phyloP scores from a whole-genome alignment of 768 basidiomycete genomes.

The Naganishia randhawae region DNA sequence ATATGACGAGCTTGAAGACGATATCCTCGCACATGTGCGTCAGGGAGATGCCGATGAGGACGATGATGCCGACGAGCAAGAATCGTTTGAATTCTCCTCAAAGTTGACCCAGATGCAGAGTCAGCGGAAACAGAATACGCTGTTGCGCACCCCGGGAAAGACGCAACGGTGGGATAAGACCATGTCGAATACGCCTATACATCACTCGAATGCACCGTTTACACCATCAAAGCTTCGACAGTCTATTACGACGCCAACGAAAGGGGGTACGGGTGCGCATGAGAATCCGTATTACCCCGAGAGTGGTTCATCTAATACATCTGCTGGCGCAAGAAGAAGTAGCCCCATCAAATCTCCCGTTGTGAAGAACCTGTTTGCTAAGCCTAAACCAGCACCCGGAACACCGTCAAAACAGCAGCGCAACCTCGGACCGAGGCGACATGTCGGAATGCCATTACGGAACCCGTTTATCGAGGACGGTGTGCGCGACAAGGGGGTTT shows the following conservation, averaged over 20 bases:
- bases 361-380: slow-evolving; percentile 12
- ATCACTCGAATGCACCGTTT: slow-evolving; percentile 9
- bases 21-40: slow-evolving; percentile 18
- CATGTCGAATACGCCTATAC: slow-evolving; percentile 6
- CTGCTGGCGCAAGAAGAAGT: not conserved
- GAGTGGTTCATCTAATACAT: slow-evolving; percentile 1
- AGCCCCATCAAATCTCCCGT: slow-evolving; percentile 17
- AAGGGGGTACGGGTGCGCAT: not conserved
- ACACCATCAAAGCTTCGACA: not conserved
- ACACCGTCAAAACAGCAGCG: not conserved
- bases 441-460: not conserved
- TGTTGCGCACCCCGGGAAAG: slow-evolving; percentile 18
- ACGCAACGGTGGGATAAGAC: slow-evolving; percentile 19
- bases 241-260: not conserved
- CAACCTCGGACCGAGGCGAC: slow-evolving; percentile 9
- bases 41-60: slow-evolving; percentile 8
- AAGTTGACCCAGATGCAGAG: slow-evolving; percentile 25
- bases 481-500: not conserved
- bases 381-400: not conserved
- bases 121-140: slow-evolving; percentile 11
- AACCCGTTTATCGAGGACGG: slow-evolving; percentile 13
- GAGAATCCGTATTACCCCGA: slow-evolving; percentile 17
- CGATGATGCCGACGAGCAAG: slow-evolving; percentile 1
- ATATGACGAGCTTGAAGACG: slow-evolving; percentile 9
- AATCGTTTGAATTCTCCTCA: slow-evolving; percentile 13